phyloP scores from a whole-genome alignment of 1,139 yeast genomes.

The Zygosaccharomyces sapae region DNA sequence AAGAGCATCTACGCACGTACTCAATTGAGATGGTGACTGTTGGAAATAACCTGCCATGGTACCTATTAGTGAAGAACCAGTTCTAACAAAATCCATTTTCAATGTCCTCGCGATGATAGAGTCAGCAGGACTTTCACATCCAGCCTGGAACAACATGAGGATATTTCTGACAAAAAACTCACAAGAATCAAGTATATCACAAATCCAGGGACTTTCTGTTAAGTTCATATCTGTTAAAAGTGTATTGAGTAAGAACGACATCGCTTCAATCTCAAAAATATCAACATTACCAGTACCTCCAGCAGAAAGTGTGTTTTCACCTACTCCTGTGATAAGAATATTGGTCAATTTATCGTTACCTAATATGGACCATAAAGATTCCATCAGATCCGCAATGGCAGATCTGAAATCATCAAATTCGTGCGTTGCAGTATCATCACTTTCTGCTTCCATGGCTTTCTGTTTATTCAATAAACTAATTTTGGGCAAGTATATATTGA shows the following conservation, averaged over 20 bases:
- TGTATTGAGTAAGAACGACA: conserved; percentile 58
- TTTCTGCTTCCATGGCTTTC: conserved; percentile 30
- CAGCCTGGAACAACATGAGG: conserved; percentile 30
- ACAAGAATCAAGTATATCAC: conserved; percentile 30
- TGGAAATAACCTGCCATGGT: conserved; percentile 53
- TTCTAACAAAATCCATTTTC: conserved; percentile 37
- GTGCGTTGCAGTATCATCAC: conserved; percentile 31
- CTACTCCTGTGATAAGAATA: conserved; percentile 44
- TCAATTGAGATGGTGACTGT: conserved; percentile 40
- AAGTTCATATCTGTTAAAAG: conserved; percentile 39
- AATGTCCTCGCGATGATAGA: conserved; percentile 16
- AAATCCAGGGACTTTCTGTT: conserved; percentile 44
- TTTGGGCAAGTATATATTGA: conserved; percentile 35
- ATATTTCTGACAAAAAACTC: conserved; percentile 29
- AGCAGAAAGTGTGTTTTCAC: conserved; percentile 23
- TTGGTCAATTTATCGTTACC: conserved; percentile 53
- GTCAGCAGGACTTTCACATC: conserved; percentile 18
- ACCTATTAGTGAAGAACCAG: conserved; percentile 52
- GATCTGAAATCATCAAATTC: conserved; percentile 67
- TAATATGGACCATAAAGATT: conserved; percentile 60
- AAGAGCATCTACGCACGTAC: conserved; percentile 48
- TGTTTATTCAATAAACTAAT: conserved; percentile 32
- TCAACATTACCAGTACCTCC: conserved; percentile 31
- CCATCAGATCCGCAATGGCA: conserved; percentile 73
- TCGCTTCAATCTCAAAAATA: conserved; percentile 59